Conservation (phyloP, 2,329 filamentous ascomycete genomes). For the Xylaria sp. region DNA sequence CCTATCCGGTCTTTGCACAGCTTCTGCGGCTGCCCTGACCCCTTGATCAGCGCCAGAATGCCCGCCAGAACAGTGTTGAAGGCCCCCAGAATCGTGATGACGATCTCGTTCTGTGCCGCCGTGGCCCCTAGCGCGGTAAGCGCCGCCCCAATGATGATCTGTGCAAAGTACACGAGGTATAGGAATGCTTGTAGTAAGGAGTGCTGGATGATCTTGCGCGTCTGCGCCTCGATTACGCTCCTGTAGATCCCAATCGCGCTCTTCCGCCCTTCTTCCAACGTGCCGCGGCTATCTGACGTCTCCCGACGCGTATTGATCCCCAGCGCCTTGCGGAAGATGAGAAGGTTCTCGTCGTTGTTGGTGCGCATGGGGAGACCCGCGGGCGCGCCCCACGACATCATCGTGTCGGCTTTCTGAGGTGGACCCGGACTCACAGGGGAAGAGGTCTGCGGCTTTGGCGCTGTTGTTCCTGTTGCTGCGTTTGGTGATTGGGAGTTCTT, state of each 20-base stretch:
- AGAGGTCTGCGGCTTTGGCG: constrained; percentile 6
- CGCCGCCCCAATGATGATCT: constrained; percentile 59
- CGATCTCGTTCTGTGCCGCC: constrained; percentile 59
- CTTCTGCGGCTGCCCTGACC: constrained; percentile 60
- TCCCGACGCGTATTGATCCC: constrained; percentile 53
- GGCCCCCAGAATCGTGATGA: constrained; percentile 68
- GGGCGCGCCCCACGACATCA: constrained; percentile 51
- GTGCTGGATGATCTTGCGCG: constrained; percentile 49
- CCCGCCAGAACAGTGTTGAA: constrained; percentile 72
- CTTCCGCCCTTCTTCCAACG: constrained; percentile 50
- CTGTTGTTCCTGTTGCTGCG: constrained; percentile 17
- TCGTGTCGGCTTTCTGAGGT: constrained; percentile 44
- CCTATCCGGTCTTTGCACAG: constrained; percentile 58
- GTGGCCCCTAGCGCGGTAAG: constrained; percentile 58
- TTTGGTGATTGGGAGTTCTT: constrained; percentile 18
- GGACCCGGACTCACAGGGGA: constrained; percentile 6
- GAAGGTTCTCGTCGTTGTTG: constrained; percentile 52
- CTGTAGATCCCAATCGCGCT: constrained; percentile 55
- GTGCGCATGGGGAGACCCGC: constrained; percentile 50
- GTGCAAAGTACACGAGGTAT: constrained; percentile 55
- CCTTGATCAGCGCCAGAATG: constrained; percentile 65
- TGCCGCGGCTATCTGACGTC: constrained; percentile 37
- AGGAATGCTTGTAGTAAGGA: constrained; percentile 51
- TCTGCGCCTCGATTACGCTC: constrained; percentile 50
- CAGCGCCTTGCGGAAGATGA: constrained; percentile 56